Percentiles rank a stretch among this genome's conserved stretches.
These are phyloP conservation scores for Kwoniella shandongensis DNA, from an alignment of 768 basidiomycete genomes.

Conservation along the genomic window DNA sequence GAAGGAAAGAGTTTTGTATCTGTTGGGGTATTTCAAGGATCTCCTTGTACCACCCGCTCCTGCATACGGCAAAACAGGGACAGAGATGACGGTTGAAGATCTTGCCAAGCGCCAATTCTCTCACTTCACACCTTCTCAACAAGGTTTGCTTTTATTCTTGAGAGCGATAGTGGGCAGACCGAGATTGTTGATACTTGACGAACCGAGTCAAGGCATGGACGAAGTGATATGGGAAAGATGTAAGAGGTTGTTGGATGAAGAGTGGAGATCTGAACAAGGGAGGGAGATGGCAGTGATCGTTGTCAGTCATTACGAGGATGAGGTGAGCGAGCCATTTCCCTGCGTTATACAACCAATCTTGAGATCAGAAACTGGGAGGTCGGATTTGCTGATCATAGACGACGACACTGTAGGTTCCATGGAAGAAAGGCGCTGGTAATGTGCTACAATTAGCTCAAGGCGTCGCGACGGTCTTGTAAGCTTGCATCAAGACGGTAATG, in stretches of 20 bases:
- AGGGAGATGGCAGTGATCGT: slow-evolving; percentile 72
- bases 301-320: slow-evolving; percentile 87
- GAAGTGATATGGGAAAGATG: slow-evolving; percentile 69
- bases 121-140: slow-evolving; percentile 69
- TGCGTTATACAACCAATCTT: no score
- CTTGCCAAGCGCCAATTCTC: slow-evolving; percentile 64
- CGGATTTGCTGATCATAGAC: neutral
- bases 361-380: no score
- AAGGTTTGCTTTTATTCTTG: slow-evolving; percentile 77
- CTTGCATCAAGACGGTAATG: neutral
- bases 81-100: slow-evolving; percentile 30
- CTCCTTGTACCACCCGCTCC: no score
- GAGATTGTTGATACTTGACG: slow-evolving; percentile 78
- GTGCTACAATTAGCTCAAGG: slow-evolving; percentile 57
- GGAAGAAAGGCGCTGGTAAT: slow-evolving; percentile 60
- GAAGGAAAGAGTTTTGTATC: slow-evolving; percentile 58
- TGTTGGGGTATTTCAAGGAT: slow-evolving; percentile 63
- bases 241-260: slow-evolving; percentile 63
- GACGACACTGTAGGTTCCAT: slow-evolving; percentile 58
- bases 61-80: neutral
- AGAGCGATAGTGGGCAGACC: slow-evolving; percentile 77
- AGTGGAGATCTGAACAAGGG: slow-evolving; percentile 39
- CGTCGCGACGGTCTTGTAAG: slow-evolving; percentile 21
- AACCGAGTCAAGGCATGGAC: slow-evolving; percentile 92
- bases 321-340: slow-evolving; percentile 57